A percentile compares a stretch with the other conserved stretches of the same genome.
phyloP scores from a whole-genome alignment of 257 asterid species.

The Nicotiana attenuata region DNA sequence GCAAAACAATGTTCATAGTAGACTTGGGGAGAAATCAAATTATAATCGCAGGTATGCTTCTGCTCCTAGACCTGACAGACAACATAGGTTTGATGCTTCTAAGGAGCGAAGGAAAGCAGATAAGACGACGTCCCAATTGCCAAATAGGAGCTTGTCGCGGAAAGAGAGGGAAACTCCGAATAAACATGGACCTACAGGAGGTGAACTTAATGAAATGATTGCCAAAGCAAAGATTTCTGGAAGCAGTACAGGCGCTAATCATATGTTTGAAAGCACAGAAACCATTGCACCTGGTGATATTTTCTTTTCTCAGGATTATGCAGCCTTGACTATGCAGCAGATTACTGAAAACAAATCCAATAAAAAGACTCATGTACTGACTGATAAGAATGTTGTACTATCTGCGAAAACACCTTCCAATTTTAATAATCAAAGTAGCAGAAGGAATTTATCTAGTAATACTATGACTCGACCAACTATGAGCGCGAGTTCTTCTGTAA shows the following conservation, averaged over 20 bases:
- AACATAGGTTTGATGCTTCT: constrained; percentile 13
- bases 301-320: constrained; percentile 49
- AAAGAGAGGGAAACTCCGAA: constrained; percentile 25
- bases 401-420: constrained; percentile 14
- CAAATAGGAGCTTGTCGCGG: constrained; percentile 11
- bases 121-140: constrained; percentile 20
- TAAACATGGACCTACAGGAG: constrained; percentile 39
- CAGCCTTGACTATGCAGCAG: constrained; percentile 19
- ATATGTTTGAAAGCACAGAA: constrained; percentile 47
- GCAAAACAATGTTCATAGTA: constrained; percentile 21
- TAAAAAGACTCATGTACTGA: constrained; percentile 35
- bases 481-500: constrained; percentile 28
- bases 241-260: constrained; percentile 15
- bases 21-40: constrained; percentile 20
- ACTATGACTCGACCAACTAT: constrained; percentile 15
- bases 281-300: constrained; percentile 62
- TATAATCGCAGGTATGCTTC: constrained; percentile 40
- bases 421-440: constrained; percentile 18
- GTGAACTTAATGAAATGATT: constrained; percentile 66
- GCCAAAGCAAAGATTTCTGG: constrained; percentile 46
- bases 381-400: constrained; percentile 14
- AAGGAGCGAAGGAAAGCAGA: constrained; percentile 24
- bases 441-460: constrained; percentile 14
- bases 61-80: constrained; percentile 45
- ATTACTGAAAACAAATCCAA: constrained; percentile 14